Evolutionary conservation across 2,329 filamentous ascomycete species (phyloP), one percentile per base, ranked within the genome.

Genomic region (Diaporthe sp.): DNA sequence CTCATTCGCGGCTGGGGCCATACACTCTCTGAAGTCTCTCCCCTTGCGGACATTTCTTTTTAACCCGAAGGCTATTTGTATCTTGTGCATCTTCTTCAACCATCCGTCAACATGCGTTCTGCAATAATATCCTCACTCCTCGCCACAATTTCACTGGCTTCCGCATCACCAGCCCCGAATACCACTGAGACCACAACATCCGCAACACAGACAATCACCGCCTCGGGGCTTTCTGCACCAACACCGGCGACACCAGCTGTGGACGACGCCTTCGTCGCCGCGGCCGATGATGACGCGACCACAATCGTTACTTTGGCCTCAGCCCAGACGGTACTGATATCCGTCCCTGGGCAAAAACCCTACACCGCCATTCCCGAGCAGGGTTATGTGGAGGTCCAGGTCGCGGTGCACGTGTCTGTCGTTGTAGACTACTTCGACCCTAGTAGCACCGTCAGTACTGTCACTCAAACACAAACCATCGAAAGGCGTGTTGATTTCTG

Each of bases 401-500:
- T 65, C 27, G 61, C 61, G 4, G 61, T 35, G 42, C 19, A 47
- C 0, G n/a, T 65, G 39, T 47, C 8, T 50, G 19, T 65, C 12
- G 61, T 65, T 2, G 39, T 65, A 5, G 61, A 65, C 42, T 65
- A 65, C 42, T n/a, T 9, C 17, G 19, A 65, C 25, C 27, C 42
- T 13, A n/a, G 39, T 22, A 65, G 42, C 12, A 65, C 61, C 17
- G 61, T 65, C 42, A 47, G 61, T 42, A 65, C 61, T 6, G 27
- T 65, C 6, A 50, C 61, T 22, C 25, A 65, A 42, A 65, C 42
- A 5, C 27, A 32, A 17, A 65, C 61, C 4, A 17, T 65, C 61
- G 61, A 65, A 25, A 47, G 27, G 19, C 61, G 42, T 50, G 61
- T 65, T 19, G 42, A 65, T 42, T 65, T 65, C 19, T 65, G 61